Percentiles rank a stretch among this genome's conserved stretches.
Conservation (phyloP, 768 basidiomycete genomes). For the Pleurotus citrinopileatus region DNA sequence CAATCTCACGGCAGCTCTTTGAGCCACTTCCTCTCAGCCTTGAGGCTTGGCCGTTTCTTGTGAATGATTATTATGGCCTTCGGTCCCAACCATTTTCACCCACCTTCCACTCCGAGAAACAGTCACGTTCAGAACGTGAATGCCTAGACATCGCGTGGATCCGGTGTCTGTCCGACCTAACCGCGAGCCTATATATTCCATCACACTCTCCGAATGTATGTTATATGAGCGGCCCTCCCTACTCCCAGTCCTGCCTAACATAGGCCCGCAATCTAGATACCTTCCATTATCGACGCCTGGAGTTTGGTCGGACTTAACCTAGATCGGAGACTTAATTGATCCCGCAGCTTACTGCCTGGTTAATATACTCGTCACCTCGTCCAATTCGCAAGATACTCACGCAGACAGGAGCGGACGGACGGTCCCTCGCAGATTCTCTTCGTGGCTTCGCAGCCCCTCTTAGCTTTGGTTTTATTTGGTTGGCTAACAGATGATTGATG, state of each 20-base stretch:
- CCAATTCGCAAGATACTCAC: too few species aligned
- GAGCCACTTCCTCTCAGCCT: background rate
- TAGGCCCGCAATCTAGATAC: background rate
- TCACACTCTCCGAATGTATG: background rate
- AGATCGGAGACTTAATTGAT: background rate
- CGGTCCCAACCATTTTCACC: too few species aligned
- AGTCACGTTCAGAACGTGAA: background rate
- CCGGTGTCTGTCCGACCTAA: background rate
- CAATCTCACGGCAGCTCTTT: background rate
- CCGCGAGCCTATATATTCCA: background rate
- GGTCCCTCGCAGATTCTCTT: too few species aligned
- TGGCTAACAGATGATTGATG: too few species aligned
- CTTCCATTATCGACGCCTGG: background rate
- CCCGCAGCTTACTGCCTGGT: background rate
- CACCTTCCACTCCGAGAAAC: too few species aligned
- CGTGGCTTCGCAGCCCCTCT: too few species aligned
- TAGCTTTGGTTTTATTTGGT: too few species aligned
- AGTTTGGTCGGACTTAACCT: conserved; percentile 5
- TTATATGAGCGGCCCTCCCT: background rate
- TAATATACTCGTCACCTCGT: background rate
- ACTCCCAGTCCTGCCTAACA: background rate
- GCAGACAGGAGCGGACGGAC: too few species aligned
- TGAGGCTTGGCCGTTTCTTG: background rate
- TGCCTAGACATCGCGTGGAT: background rate
- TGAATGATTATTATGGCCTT: too few species aligned